Conservation (phyloP, 2,329 filamentous ascomycete genomes). For the Trichoderma gracile region DNA sequence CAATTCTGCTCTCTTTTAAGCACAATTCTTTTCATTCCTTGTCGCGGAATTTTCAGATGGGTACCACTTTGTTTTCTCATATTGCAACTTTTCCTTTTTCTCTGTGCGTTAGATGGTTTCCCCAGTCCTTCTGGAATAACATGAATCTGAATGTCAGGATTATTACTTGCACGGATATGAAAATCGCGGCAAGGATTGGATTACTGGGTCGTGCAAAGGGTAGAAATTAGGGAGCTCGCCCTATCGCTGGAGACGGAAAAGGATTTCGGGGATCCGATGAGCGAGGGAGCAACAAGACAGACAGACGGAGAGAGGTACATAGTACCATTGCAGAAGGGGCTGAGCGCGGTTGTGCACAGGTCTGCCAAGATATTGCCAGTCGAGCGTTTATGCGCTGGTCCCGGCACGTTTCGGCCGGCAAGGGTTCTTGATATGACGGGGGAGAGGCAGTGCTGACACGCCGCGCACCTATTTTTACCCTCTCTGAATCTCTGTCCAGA, state of each 20-base stretch:
- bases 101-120: background rate
- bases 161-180: conserved; percentile 3
- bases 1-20: background rate
- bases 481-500: background rate
- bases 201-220: too few species aligned
- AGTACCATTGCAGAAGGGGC: background rate
- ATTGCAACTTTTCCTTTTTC: too few species aligned
- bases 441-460: conserved; percentile 23
- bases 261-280: conserved; percentile 9
- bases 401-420: conserved; percentile 15
- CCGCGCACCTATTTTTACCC: conserved; percentile 1
- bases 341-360: conserved; percentile 17
- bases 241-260: conserved; percentile 1
- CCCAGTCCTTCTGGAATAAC: conserved; percentile 9
- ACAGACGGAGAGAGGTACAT: too few species aligned
- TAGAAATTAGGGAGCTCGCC: conserved; percentile 4
- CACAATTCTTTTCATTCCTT: background rate
- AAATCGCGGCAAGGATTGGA: conserved; percentile 6
- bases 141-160: background rate
- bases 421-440: conserved; percentile 6
- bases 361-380: conserved; percentile 18
- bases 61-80: too few species aligned
- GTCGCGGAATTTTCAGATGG: background rate
- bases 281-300: background rate
- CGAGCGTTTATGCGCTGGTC: conserved; percentile 15